These are phyloP conservation scores for Tricholoma terreum DNA, from an alignment of 768 basidiomycete species.

Conservation along the genomic window DNA sequence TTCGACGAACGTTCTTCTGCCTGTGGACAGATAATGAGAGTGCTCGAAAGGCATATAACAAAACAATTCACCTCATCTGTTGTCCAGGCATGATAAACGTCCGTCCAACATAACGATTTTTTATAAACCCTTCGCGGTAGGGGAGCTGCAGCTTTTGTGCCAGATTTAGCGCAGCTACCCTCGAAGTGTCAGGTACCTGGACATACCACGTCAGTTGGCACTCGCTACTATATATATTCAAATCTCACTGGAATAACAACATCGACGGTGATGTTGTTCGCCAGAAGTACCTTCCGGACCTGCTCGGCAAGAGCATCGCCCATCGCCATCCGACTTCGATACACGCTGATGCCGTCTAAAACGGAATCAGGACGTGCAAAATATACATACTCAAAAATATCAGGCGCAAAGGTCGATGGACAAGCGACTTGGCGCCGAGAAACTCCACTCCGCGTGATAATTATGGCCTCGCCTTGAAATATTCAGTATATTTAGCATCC, in stretches of 20 bases:
- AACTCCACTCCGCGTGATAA: conserved; percentile 82
- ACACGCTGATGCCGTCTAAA: conserved; percentile 94
- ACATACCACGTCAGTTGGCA: neutral
- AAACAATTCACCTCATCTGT: conserved; percentile 67
- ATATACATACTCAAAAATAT: conserved; percentile 99
- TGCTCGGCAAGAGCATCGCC: conserved; percentile 91
- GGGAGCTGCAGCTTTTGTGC: conserved; percentile 88
- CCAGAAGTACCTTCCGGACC: conserved; percentile 68
- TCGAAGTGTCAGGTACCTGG: conserved; percentile 92
- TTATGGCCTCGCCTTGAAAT: conserved; percentile 82
- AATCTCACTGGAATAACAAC: conserved; percentile 88
- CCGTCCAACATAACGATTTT: conserved; percentile 96
- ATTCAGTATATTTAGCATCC: neutral
- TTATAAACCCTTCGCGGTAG: conserved; percentile 97
- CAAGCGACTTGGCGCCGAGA: conserved; percentile 71
- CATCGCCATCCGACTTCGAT: conserved; percentile 99
- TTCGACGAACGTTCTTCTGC: conserved; percentile 90
- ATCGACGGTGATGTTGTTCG: conserved; percentile 73
- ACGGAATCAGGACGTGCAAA: conserved; percentile 98
- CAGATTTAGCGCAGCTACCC: conserved; percentile 93
- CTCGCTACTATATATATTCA: conserved; percentile 3
- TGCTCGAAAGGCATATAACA: neutral
- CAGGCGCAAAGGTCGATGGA: conserved; percentile 82
- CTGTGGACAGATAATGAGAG: conserved; percentile 35
- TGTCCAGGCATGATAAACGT: conserved; percentile 99